phyloP scores from a whole-genome alignment of 257 asterid species.

The Verbena officinalis region DNA sequence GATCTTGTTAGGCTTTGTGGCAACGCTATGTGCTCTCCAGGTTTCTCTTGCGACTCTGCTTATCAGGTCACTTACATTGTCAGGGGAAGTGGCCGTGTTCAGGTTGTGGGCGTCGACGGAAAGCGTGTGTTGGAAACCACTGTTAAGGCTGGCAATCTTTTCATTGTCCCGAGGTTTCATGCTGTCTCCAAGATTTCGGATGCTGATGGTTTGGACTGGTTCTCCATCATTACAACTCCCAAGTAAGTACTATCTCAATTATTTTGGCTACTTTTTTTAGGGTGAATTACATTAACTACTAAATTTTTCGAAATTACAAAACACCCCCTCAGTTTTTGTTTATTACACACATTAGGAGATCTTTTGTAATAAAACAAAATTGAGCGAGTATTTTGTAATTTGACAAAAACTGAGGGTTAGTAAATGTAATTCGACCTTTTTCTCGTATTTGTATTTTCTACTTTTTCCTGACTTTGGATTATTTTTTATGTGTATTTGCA shows the following conservation, averaged over 20 bases:
- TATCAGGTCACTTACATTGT: slow-evolving; percentile 86
- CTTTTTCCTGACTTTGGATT: not conserved
- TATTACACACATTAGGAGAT: no score
- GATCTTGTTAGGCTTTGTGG: slow-evolving; percentile 81
- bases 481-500: slow-evolving; percentile 30
- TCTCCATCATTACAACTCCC: slow-evolving; percentile 91
- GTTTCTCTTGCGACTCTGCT: slow-evolving; percentile 90
- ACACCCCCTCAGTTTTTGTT: no score
- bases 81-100: slow-evolving; percentile 82
- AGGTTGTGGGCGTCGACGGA: slow-evolving; percentile 82
- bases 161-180: slow-evolving; percentile 81
- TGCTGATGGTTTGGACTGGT: slow-evolving; percentile 88
- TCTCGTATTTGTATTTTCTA: not conserved
- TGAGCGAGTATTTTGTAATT: no score
- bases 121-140: slow-evolving; percentile 71
- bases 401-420: no score
- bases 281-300: no score
- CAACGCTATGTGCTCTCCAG: slow-evolving; percentile 89
- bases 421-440: no score
- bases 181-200: slow-evolving; percentile 88
- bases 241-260: slow-evolving; percentile 55
- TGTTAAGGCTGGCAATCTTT: slow-evolving; percentile 66
- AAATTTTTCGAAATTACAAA: no score
- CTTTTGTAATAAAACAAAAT: no score
- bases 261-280: no score